Percentiles rank a stretch among this genome's conserved stretches.
phyloP scores from a whole-genome alignment of 2,329 filamentous ascomycete genomes.

The Dendrostoma leiphaemia region DNA sequence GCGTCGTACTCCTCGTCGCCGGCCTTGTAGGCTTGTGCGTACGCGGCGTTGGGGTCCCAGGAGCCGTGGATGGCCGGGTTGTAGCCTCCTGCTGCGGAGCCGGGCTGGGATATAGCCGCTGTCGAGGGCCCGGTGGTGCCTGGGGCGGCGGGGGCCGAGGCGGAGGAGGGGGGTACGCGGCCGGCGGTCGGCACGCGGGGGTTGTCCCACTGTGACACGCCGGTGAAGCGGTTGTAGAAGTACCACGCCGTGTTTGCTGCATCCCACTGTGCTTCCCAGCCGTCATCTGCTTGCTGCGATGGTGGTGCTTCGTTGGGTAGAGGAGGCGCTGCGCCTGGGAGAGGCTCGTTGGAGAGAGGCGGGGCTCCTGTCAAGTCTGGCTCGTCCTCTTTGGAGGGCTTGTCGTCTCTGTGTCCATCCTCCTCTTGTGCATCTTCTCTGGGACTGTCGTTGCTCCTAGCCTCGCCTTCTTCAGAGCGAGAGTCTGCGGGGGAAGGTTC shows the following conservation, averaged over 20 bases:
- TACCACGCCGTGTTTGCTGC: conserved; percentile 66
- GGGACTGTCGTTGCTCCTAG: conserved; percentile 8
- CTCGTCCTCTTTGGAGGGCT: neutral
- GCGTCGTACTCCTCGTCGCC: conserved; percentile 32
- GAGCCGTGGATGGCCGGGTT: conserved; percentile 95
- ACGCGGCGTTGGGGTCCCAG: conserved; percentile 95
- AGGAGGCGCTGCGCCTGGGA: conserved; percentile 30
- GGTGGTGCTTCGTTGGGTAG: conserved; percentile 43
- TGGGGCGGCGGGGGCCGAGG: conserved; percentile 22
- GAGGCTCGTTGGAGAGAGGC: conserved; percentile 15
- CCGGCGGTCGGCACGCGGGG: conserved; percentile 63
- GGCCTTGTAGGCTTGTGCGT: conserved; percentile 62
- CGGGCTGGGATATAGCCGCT: conserved; percentile 27
- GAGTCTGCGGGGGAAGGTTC: conserved; percentile 11
- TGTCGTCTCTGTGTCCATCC: neutral
- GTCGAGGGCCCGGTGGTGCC: conserved; percentile 25
- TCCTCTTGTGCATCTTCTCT: neutral
- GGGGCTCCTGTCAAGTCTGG: neutral
- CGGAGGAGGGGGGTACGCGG: conserved; percentile 25
- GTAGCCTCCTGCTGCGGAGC: conserved; percentile 68
- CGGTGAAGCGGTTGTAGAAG: conserved; percentile 81
- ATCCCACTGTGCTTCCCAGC: conserved; percentile 83
- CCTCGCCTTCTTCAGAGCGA: conserved; percentile 18
- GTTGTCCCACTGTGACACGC: conserved; percentile 79
- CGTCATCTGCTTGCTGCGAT: conserved; percentile 59